Conservation (phyloP, 192 early-diverging fungal genomes). For the Dispira parvispora region DNA sequence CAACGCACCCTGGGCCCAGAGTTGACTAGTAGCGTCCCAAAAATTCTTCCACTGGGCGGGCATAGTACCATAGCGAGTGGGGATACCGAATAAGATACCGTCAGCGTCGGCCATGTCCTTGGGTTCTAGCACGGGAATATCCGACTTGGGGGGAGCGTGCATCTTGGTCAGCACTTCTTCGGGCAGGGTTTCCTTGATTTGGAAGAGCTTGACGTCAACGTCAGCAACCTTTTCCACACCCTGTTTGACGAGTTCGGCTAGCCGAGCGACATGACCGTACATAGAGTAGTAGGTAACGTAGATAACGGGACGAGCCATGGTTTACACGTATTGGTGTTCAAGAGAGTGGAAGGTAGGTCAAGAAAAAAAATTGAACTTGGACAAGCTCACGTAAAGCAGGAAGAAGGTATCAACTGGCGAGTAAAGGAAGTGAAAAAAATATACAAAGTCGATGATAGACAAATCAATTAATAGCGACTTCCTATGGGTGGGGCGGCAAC, state of each 20-base stretch:
- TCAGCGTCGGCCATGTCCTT: constrained; percentile 39
- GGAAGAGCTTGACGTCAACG: constrained; percentile 32
- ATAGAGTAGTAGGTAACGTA: constrained; percentile 54
- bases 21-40: constrained; percentile 41
- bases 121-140: constrained; percentile 35
- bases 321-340: background rate
- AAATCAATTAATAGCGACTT: too few relatives aligned
- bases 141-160: constrained; percentile 35
- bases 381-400: background rate
- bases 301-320: constrained; percentile 21
- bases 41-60: constrained; percentile 69
- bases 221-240: constrained; percentile 35
- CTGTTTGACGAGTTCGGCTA: constrained; percentile 41
- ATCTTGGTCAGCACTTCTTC: constrained; percentile 53
- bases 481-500: too few relatives aligned
- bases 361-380: background rate
- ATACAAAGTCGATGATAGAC: background rate
- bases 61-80: constrained; percentile 48
- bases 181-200: constrained; percentile 44
- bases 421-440: background rate
- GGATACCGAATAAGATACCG: constrained; percentile 51
- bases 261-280: constrained; percentile 52
- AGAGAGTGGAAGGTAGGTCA: background rate
- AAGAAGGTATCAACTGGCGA: too few relatives aligned
- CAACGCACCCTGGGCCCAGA: constrained; percentile 34